Conservation (phyloP, 495 filamentous ascomycete genomes). For the Articulospora tetracladia region DNA sequence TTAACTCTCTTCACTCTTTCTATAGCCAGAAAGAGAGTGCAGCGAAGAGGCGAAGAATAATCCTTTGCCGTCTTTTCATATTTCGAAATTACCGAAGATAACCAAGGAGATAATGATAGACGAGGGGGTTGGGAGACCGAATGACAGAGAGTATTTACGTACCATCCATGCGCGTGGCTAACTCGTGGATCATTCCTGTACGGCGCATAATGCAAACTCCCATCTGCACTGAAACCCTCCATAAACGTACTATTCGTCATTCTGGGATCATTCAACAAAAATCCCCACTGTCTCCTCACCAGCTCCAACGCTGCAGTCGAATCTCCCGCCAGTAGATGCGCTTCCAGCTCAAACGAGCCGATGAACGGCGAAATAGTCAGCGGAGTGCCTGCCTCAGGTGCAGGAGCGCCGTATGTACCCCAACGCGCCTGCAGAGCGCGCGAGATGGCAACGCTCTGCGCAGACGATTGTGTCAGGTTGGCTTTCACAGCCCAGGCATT, state of each 20-base stretch:
- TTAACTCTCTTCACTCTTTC: too few species aligned
- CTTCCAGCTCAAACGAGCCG: constrained; percentile 58
- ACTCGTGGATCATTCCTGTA: constrained; percentile 51
- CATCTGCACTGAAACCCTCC: constrained; percentile 55
- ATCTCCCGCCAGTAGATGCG: constrained; percentile 48
- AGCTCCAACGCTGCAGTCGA: constrained; percentile 49
- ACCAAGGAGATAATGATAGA: too few species aligned
- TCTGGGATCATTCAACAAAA: constrained; percentile 45
- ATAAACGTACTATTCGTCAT: constrained; percentile 60
- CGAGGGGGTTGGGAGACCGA: background rate
- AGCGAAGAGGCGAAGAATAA: too few species aligned
- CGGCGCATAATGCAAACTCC: constrained; percentile 53
- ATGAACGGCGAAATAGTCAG: constrained; percentile 56
- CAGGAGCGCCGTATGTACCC: constrained; percentile 54
- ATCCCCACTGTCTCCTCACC: constrained; percentile 49
- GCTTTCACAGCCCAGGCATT: constrained; percentile 28
- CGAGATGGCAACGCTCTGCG: constrained; percentile 25
- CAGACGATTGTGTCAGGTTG: constrained; percentile 13
- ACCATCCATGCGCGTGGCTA: constrained; percentile 53
- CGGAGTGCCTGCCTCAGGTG: constrained; percentile 48
- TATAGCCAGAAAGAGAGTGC: too few species aligned
- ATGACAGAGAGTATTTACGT: background rate
- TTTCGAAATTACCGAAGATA: background rate
- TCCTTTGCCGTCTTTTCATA: too few species aligned
- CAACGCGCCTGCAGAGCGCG: constrained; percentile 47